Base-by-base conservation (phyloP, 1,284 basidiomycete species). In the Microbotryum saponariae region DNA sequence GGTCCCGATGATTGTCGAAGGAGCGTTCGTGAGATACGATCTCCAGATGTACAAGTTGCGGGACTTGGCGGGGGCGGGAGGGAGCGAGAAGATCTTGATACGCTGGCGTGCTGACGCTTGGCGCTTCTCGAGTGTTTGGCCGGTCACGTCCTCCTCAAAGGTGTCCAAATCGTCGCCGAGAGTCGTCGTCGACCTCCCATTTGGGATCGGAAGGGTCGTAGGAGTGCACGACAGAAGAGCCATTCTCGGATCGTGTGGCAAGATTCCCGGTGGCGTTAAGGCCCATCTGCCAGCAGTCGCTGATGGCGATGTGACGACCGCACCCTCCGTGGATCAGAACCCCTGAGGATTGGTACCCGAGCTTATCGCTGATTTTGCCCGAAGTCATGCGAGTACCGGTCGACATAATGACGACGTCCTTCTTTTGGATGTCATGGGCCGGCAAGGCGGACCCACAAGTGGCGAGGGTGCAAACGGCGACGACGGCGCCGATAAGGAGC, bases 181-280 rank as follows among this genome's bases (percentile, higher is more conserved):
- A 23, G 6, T 50, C 48, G 20, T 29, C 48, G 12, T n/a, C 29
- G 31, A 29, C 12, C 25, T 53, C 51, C 51, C 51, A 53, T 14
- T 33, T 33, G 25, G 51, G 51, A n/a, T 10, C n/a, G 27, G 23
- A n/a, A 5, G 14, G 25, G 20, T 23, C 27, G 51, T 29, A n/a
- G 31, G 51, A n/a, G 20, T 33, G 25, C 8, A 6, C 20, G 25
- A n/a, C 20, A 53, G 27, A n/a, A 7, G 51, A 53, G 3, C 27
- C n/a, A n/a, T 53, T n/a, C 20, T 53, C 51, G n/a, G 51, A 53
- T 53, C 51, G n/a, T 9, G 25, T 12, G 33, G 51, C 51, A 25
- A 53, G 51, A 23, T 53, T 53, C n/a, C 51, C 51, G 3, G 12
- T 53, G n/a, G 51, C 10, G n/a, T 33, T 33, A 9, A 53, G 31